Base-by-base conservation (phyloP, 2,329 filamentous ascomycete genomes). In the Sarocladiaceae sp. region DNA sequence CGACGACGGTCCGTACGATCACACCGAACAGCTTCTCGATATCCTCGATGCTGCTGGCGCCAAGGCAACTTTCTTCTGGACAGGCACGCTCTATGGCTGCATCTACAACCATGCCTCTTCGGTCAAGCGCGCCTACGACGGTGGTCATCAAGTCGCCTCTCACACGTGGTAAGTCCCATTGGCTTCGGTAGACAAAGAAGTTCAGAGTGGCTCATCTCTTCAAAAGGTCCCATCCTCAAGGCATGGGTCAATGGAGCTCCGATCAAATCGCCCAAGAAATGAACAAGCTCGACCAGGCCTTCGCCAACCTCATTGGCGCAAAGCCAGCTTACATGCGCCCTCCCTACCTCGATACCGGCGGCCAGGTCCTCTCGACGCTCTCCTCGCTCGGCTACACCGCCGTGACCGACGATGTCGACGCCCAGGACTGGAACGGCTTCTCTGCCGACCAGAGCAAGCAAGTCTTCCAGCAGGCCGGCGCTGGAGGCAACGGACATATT, bases 351-450 rank as follows among this genome's bases (percentile, higher is more conserved):
- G 67, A 67, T 46, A 73, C 69, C 3, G 61, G 68, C 42, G 68
- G 67, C 18, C 56, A 63, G 47, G 63, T 72, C 33, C 58, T 73
- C 39, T 54, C 56, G 15, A 64, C 64, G 12, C 64, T 73, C 63
- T 54, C 54, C 45, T 50, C 60, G 45, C 57, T 81, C 41, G 73
- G 73, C 45, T 81, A 80, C 65, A 76, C 78, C 55, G 69, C 80
- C 54, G 73, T 76, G 53, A 81, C 76, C 53, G 69, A 80, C 54
- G 74, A 82, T 49, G 63, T 82, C 40, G 78, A 83, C 55, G 71
- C 77, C 1, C 72, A 77, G 42, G 79, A 82, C 60, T 82, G 80
- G 68, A 72, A 79, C 26, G 69, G 75, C 43, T 61, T 69, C 47
- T 63, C 67, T 3, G 65, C 74, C 0, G 56, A 61, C 45, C 70